Conservation (phyloP, 1,139 yeast genomes). For the Geotrichum histeridarum region DNA sequence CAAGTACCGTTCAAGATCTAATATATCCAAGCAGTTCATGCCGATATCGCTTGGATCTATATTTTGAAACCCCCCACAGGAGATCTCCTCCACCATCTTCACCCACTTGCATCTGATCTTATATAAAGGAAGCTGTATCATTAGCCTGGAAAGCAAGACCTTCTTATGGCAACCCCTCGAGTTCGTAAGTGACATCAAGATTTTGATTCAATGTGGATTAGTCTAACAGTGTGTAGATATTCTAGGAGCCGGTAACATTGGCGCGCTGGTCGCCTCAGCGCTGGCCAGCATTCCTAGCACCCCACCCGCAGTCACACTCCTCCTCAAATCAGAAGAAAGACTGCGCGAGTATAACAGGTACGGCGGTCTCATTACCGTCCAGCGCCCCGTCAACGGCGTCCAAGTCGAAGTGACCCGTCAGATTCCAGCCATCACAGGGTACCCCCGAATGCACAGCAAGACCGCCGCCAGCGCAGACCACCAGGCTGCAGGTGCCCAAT, state of each 20-base stretch:
- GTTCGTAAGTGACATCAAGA: not conserved
- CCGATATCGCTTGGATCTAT: no score
- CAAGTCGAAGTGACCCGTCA: conserved; percentile 12
- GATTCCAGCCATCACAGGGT: conserved; percentile 16
- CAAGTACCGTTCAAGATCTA: no score
- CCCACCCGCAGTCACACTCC: conserved; percentile 42
- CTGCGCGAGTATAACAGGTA: conserved; percentile 41
- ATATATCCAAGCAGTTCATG: no score
- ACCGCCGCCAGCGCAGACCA: not conserved
- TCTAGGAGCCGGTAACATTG: conserved; percentile 41
- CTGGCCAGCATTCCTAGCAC: conserved; percentile 31
- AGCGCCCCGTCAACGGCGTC: conserved; percentile 19
- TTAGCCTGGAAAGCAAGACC: no score
- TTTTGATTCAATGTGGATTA: not conserved
- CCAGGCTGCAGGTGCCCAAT: not conserved
- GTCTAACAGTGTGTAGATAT: conserved; percentile 22
- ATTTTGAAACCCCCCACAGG: no score
- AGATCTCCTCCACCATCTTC: no score
- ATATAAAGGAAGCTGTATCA: no score
- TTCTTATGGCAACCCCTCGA: not conserved
- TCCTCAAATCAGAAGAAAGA: conserved; percentile 42
- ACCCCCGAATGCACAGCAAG: conserved; percentile 1
- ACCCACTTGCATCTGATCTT: no score
- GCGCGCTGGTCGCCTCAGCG: conserved; percentile 38
- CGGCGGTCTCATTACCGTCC: conserved; percentile 38